Evolutionary conservation across 2,329 filamentous ascomycete genomes (phyloP), one percentile per base, ranked within the genome.

Genomic region (Aphanocladium album): DNA sequence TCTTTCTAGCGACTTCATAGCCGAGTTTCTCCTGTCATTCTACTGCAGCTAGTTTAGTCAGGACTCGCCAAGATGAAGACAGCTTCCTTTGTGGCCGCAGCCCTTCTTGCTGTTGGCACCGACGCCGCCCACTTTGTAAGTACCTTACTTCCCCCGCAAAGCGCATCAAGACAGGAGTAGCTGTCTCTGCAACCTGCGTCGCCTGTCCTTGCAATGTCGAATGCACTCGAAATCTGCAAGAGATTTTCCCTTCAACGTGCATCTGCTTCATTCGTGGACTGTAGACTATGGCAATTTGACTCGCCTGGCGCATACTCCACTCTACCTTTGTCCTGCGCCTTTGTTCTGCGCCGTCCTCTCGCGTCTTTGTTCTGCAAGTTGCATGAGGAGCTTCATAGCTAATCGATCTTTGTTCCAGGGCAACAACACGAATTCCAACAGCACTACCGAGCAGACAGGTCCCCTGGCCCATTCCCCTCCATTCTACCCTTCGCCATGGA

Each of bases 401-500:
- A 47, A 61, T 21, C 11, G 27, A 21, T 61, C 9, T 47, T 50
- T 9, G 50, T 2, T 66, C 2, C 66, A 73, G 67, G 21, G 64
- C 53, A 39, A 61, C 14, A 47, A 56, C 25, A 62, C 64, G 25
- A 46, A 62, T 39, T 60, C 61, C 37, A 54, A 63, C 35, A 46
- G 59, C 35, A 51, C 37, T 33, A 43, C 41, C 21, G 19, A n/a
- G 16, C 35, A 45, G 30, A 43, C 3, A 57, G 59, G 35, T 9
- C 57, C 56, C 2, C 71, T 77, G 16, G 75, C 77, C 4, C 64
- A 67, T 33, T 83, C 81, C 3, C 75, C 74, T 14, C 89, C 91
- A 2, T 83, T 83, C 70, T 96, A 96, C 70, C 92, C 92, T 1
- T 93, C 90, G 30, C 92, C 92, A 77, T 96, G 92, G 91, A 88